Conservation (phyloP, 768 basidiomycete genomes). For the Mycena rebaudengoi region DNA sequence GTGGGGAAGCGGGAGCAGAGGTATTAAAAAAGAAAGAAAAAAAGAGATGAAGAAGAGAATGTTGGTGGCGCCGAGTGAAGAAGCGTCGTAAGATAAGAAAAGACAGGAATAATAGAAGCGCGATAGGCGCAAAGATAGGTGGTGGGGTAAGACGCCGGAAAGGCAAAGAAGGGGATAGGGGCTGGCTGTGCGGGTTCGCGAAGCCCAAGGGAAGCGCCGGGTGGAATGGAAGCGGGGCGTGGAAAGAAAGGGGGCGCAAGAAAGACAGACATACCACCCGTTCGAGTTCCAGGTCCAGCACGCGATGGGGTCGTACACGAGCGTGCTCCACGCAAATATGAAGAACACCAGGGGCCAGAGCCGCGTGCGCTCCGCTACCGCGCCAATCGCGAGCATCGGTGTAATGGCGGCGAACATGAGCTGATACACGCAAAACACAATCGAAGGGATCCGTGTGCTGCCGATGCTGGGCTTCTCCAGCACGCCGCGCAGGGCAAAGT, state of each 20-base stretch:
- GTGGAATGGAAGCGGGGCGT: too few relatives aligned
- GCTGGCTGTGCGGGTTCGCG: background rate
- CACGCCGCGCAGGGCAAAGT: slow-evolving; percentile 87
- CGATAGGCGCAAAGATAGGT: too few relatives aligned
- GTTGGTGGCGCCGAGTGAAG: slow-evolving; percentile 78
- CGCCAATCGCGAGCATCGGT: slow-evolving; percentile 91
- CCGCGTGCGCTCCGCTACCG: slow-evolving; percentile 88
- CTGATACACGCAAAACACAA: slow-evolving; percentile 88
- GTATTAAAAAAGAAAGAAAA: too few relatives aligned
- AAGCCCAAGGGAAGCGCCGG: background rate
- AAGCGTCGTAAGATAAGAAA: too few relatives aligned
- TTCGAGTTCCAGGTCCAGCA: slow-evolving; percentile 96
- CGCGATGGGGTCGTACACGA: slow-evolving; percentile 94
- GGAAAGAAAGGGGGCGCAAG: slow-evolving; percentile 38
- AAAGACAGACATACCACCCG: slow-evolving; percentile 46
- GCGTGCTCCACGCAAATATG: slow-evolving; percentile 87
- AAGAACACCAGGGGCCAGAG: slow-evolving; percentile 90
- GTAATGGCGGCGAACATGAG: slow-evolving; percentile 92
- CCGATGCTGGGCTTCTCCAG: slow-evolving; percentile 80
- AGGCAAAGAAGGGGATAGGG: background rate
- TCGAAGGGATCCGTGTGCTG: slow-evolving; percentile 70
- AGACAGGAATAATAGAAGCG: too few relatives aligned
- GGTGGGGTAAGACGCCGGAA: slow-evolving; percentile 46
- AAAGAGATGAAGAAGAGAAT: too few relatives aligned
- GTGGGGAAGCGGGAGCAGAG: too few relatives aligned